Base-by-base conservation (phyloP, 2,329 filamentous ascomycete genomes). In the Monilinia vaccinii-corymbosi region DNA sequence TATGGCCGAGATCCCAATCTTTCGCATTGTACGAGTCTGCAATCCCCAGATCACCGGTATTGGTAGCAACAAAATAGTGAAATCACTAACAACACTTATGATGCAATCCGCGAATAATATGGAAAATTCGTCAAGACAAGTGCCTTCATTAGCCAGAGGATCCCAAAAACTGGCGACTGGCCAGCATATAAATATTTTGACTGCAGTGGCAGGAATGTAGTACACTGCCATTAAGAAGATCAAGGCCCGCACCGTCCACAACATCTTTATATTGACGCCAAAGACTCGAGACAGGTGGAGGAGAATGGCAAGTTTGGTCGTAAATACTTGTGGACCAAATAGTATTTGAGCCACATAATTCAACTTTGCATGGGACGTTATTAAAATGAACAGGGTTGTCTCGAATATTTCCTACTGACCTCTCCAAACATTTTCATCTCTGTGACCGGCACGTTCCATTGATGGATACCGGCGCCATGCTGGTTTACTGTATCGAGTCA, bases 131-230 rank as follows among this genome's bases (percentile, higher is more conserved):
- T 56, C 23, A 25, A 56, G 52, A 23, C 42, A 56, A 31, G 18
- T 42, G 36, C 25, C 18, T 46, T 56, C 16, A 14, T 18, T 31
- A 23, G 52, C 25, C n/a, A 31, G 18, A 56, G 52, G 52, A 16
- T 45, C n/a, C 38, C 42, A 56, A 11, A 56, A 42, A 56, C 46
- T 38, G 18, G 18, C 52, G 3, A 56, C 18, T 18, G 52, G 52
- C 42, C 52, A 56, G 52, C 52, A 56, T 11, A 56, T 56, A 36
- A 46, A 34, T 31, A 56, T 56, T 16, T 56, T 56, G 6, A 18
- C 38, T 32, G 16, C 16, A 16, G 38, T 56, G 16, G 25, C 52
- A 23, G 38, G 52, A 55, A 56, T 18, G 34, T 46, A 56, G 25
- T 46, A 56, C 5, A 45, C 23, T 11, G 21, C 38, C 52, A 56